Evolutionary conservation across 2,329 filamentous ascomycete species (phyloP), one percentile per base, ranked within the genome.

Genomic region (Bisporella sp.): DNA sequence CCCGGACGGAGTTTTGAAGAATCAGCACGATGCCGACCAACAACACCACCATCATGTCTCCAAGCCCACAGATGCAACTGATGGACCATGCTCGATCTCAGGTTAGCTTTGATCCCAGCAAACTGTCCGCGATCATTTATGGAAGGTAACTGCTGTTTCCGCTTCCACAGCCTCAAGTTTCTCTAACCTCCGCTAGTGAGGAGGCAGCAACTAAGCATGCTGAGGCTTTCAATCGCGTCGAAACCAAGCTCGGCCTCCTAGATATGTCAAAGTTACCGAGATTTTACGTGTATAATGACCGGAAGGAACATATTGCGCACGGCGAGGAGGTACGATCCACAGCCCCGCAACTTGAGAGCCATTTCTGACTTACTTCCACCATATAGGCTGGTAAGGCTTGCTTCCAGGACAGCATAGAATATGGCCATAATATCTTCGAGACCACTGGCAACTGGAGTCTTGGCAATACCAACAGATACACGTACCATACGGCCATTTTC

Each of bases 381-480:
- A 13, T 32, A 54, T n/a, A 42, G 37, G 40, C 50, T 29, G 55
- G 53, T 29, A 51, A 45, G 29, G 44, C 47, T 7, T 41, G 42
- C 6, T 51, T 48, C 29, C 37, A 54, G 32, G 55, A 55, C 46
- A 50, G 47, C 4, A 9, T 54, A 5, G 31, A 50, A 6, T 12
- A 51, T 31, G 42, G 46, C 4, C 45, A 49, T 40, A 31, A 48
- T 5, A 12, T 49, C 35, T 56, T 56, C 33, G 12, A 52, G 37
- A 41, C 13, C 5, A 52, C 35, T n/a, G 37, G 50, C 13, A 44
- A 39, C 12, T 47, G 50, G 49, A 29, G 11, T 9, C 31, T 53
- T 2, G 51, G 12, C 6, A 57, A 57, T 32, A 33, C 53, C 6
- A 55, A 53, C 37, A 53, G 53, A 12, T 46, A 53, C 28, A 50